These are phyloP conservation scores for Coleophoma cylindrospora DNA, from an alignment of 2,329 filamentous ascomycete species.

Conservation along the genomic window DNA sequence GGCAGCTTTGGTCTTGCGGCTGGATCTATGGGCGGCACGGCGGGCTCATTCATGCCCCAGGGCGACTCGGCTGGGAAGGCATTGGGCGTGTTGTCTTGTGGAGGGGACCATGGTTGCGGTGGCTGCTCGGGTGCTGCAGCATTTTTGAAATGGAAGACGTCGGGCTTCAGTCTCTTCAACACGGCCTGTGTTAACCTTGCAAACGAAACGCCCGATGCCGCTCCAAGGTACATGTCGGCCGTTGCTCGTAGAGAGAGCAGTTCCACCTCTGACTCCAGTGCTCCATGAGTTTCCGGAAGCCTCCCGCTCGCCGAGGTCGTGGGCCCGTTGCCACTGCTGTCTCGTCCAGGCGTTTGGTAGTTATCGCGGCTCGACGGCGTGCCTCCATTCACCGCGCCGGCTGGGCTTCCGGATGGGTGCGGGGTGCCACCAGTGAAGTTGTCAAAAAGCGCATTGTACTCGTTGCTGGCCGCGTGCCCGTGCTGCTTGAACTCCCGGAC, in stretches of 20 bases:
- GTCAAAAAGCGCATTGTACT: neutral
- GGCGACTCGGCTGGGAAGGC: neutral
- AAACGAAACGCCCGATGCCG: slow-evolving; percentile 38
- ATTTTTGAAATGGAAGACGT: slow-evolving; percentile 35
- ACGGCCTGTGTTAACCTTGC: slow-evolving; percentile 37
- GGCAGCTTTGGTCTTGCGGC: slow-evolving; percentile 13
- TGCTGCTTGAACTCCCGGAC: slow-evolving; percentile 21
- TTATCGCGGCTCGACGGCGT: neutral
- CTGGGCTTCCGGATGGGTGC: neutral
- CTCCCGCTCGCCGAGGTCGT: neutral
- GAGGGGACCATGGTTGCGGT: neutral
- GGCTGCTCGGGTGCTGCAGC: neutral
- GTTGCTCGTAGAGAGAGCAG: slow-evolving; percentile 36
- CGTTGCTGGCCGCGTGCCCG: slow-evolving; percentile 2
- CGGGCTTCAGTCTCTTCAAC: slow-evolving; percentile 34
- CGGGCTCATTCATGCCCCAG: neutral
- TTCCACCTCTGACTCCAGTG: slow-evolving; percentile 30
- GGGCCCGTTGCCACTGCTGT: neutral
- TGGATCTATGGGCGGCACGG: slow-evolving; percentile 12
- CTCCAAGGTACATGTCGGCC: slow-evolving; percentile 38
- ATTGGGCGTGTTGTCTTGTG: neutral
- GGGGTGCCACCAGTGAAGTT: neutral
- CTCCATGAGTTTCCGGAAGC: slow-evolving; percentile 11
- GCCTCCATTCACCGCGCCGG: neutral
- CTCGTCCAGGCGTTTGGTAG: neutral